phyloP scores from a whole-genome alignment of 176 grass and related monocot genomes.

The Coix lacrymajobi region DNA sequence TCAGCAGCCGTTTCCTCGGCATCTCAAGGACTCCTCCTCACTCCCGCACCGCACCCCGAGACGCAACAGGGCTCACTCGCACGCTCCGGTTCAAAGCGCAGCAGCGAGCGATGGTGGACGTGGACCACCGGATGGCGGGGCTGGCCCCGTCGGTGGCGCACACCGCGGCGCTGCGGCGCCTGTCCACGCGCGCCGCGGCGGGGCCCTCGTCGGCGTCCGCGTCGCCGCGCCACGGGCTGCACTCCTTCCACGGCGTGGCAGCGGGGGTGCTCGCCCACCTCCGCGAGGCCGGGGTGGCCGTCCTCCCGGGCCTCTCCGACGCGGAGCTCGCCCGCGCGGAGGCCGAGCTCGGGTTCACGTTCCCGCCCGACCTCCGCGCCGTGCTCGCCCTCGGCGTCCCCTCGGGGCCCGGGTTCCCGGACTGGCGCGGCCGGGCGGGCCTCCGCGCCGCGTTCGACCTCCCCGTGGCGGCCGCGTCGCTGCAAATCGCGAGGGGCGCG shows the following conservation, averaged over 20 bases:
- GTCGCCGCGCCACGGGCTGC: slow-evolving; percentile 51
- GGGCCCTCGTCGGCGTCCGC: slow-evolving; percentile 15
- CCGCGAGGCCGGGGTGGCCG: slow-evolving; percentile 35
- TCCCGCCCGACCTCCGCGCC: slow-evolving; percentile 93
- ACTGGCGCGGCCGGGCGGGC: slow-evolving; percentile 48
- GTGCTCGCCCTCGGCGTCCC: slow-evolving; percentile 63
- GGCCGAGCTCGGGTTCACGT: slow-evolving; percentile 72
- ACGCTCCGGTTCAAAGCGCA: background rate
- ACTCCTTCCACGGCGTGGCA: slow-evolving; percentile 63
- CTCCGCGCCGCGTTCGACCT: slow-evolving; percentile 55
- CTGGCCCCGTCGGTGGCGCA: slow-evolving; percentile 44
- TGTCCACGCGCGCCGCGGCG: slow-evolving; percentile 69
- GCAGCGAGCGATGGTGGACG: slow-evolving; percentile 62
- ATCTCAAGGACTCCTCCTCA: background rate
- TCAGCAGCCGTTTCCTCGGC: background rate
- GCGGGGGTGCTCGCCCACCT: slow-evolving; percentile 57
- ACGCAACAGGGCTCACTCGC: no score
- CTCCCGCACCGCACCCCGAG: no score
- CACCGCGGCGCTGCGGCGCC: slow-evolving; percentile 68
- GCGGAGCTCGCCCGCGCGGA: slow-evolving; percentile 61
- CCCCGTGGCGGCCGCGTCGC: slow-evolving; percentile 47
- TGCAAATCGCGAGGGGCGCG: slow-evolving; percentile 51
- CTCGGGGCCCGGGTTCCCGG: slow-evolving; percentile 62
- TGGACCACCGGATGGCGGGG: slow-evolving; percentile 57
- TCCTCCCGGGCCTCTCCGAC: slow-evolving; percentile 63